Evolutionary conservation across 805 yeast species (phyloP).

Genomic region (Sugiyamaella smithiae): DNA sequence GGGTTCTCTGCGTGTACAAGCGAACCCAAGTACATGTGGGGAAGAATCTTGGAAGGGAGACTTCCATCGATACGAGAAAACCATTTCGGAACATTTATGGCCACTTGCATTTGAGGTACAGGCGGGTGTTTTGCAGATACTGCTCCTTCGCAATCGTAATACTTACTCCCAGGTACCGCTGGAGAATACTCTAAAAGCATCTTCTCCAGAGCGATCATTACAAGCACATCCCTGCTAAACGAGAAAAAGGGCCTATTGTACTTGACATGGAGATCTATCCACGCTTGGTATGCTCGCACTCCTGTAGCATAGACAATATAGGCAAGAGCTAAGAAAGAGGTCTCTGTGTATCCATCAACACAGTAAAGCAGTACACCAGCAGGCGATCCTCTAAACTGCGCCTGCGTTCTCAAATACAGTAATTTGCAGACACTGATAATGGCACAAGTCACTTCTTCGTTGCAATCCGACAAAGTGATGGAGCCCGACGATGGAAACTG

Average conservation of each 20-base stretch:
- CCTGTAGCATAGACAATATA: slow-evolving; percentile 69
- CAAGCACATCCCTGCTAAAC: slow-evolving; percentile 67
- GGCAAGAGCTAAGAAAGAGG: slow-evolving; percentile 69
- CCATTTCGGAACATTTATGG: slow-evolving; percentile 25
- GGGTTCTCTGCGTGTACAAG: slow-evolving; percentile 75
- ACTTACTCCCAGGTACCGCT: slow-evolving; percentile 15
- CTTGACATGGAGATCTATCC: slow-evolving; percentile 57
- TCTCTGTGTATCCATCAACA: slow-evolving; percentile 90
- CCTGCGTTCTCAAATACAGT: slow-evolving; percentile 43
- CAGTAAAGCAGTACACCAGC: slow-evolving; percentile 60
- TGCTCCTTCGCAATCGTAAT: slow-evolving; percentile 18
- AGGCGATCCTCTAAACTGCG: slow-evolving; percentile 23
- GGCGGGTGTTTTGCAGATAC: slow-evolving; percentile 6
- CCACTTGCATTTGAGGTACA: slow-evolving; percentile 2
- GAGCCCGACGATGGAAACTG: slow-evolving; percentile 84
- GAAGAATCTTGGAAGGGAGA: slow-evolving; percentile 77
- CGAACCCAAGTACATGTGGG: slow-evolving; percentile 83
- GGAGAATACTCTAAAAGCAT: slow-evolving; percentile 64
- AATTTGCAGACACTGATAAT: slow-evolving; percentile 69
- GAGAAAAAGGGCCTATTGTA: slow-evolving; percentile 80
- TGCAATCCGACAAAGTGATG: slow-evolving; percentile 68
- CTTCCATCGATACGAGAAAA: slow-evolving; percentile 51
- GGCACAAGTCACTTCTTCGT: slow-evolving; percentile 57
- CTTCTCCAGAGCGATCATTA: slow-evolving; percentile 63
- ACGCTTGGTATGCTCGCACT: slow-evolving; percentile 58